Conservation (phyloP, 164 flowering plant species). For the Vitis labrusca region DNA sequence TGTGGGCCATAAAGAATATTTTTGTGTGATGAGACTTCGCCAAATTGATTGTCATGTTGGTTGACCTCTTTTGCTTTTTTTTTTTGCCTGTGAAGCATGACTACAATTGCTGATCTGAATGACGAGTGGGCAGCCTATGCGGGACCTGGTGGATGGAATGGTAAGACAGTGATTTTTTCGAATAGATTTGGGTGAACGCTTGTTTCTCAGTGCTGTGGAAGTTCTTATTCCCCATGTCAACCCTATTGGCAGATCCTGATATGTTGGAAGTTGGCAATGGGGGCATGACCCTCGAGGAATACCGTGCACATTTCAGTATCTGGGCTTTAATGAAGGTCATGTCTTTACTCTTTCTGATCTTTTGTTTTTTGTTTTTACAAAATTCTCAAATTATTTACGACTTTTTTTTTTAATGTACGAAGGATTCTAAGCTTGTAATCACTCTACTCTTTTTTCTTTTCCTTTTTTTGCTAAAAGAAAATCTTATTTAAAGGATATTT, state of each 20-base stretch:
- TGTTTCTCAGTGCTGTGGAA: neutral
- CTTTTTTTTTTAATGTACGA: neutral
- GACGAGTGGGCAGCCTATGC: slow-evolving; percentile 99
- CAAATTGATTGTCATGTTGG: slow-evolving; percentile 1
- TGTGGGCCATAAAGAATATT: too few relatives aligned
- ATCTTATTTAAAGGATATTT: neutral
- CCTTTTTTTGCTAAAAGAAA: neutral
- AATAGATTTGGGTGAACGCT: neutral
- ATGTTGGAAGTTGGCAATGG: slow-evolving; percentile 99
- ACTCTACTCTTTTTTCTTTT: neutral
- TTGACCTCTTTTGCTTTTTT: slow-evolving; percentile 5
- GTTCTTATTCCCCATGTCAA: neutral
- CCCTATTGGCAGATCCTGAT: slow-evolving; percentile 70
- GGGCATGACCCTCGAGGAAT: slow-evolving; percentile 86
- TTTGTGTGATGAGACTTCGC: too few relatives aligned
- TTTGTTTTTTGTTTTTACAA: neutral
- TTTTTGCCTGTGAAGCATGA: slow-evolving; percentile 55
- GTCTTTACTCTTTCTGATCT: neutral
- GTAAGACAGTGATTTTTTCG: slow-evolving; percentile 33
- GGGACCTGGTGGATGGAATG: slow-evolving; percentile 99
- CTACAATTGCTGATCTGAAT: slow-evolving; percentile 84
- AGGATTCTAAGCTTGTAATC: too few relatives aligned
- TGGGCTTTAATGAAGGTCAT: slow-evolving; percentile 98
- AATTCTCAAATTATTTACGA: neutral
- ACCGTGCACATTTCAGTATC: slow-evolving; percentile 91